Conservation (phyloP, 2,329 filamentous ascomycete genomes). For the Lasiodiplodia citricola region DNA sequence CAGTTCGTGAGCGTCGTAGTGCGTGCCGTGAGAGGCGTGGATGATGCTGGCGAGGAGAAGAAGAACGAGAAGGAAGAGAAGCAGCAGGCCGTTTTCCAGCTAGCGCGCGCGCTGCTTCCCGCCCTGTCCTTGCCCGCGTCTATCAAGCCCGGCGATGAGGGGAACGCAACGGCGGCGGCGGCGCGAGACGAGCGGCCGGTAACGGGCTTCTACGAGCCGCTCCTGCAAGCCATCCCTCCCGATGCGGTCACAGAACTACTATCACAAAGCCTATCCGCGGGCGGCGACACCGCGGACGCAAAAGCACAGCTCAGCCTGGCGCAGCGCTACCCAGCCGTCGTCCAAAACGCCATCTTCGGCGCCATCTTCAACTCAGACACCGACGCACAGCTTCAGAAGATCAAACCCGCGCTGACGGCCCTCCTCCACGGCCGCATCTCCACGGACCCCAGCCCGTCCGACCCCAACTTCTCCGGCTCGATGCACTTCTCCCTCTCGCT, state of each 20-base stretch:
- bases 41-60: too few species aligned
- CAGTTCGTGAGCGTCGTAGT: background rate
- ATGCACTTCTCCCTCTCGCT: background rate
- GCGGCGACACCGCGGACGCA: too few species aligned
- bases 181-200: background rate
- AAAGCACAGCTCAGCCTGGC: too few species aligned
- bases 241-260: background rate
- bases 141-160: too few species aligned
- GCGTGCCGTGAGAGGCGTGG: background rate
- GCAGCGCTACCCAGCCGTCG: too few species aligned
- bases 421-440: background rate
- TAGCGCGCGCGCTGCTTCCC: background rate
- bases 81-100: background rate
- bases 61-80: background rate
- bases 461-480: background rate
- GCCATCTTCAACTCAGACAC: too few species aligned
- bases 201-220: background rate
- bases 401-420: fast-evolving
- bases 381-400: background rate
- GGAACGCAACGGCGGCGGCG: too few species aligned
- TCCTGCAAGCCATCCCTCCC: background rate
- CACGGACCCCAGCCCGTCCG: background rate
- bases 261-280: background rate
- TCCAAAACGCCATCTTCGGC: too few species aligned
- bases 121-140: background rate